Evolutionary conservation across 192 early-diverging fungal genomes (phyloP), one percentile per base, ranked within the genome.

Genomic region (Linnemannia schmuckeri): DNA sequence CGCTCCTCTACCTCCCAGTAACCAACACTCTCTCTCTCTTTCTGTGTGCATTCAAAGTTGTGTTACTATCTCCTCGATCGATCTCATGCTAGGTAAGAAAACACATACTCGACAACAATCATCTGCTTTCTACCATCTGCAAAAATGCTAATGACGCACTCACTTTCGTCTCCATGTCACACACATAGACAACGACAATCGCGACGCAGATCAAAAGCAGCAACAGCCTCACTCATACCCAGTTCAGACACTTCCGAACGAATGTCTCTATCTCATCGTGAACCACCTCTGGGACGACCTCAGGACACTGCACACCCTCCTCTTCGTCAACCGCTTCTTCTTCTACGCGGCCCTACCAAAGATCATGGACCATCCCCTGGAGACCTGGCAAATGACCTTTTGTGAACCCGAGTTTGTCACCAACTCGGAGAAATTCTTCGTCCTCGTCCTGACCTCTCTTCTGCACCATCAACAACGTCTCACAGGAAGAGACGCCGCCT

Each of bases 321-420:
- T 81, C 37, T 27, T 52, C 2, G 79, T 81, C 9, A 81, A 81
- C 61, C 54, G 72, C 38, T 81, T 81, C 46, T 81, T 81, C 24
- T 81, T 81, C 63, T 61, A 70, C 52, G 80, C 61, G n/a, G 54
- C 68, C 3, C 2, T 82, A 12, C 61, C 72, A 15, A 20, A 55
- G 18, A 75, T 75, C 20, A 37, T 37, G 74, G 33, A 52, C 17
- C 15, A 75, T 15, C 74, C 74, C 20, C 54, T 75, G 1, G 15
- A 33, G 18, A 75, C 33, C 6, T 71, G 70, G 70, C 4, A 41
- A 0, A 71, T 42, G 41, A 42, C 0, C 17, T 20, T 6, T 0
- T 54, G 3, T 18, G 49, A 75, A 0, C 6, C 30, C 17, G 6
- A 47, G 18, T 54, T 18, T 30, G 35, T 6, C 2, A 47, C 49